Conservation (phyloP, 2,329 filamentous ascomycete genomes). For the Ophiosphaerella korrae region DNA sequence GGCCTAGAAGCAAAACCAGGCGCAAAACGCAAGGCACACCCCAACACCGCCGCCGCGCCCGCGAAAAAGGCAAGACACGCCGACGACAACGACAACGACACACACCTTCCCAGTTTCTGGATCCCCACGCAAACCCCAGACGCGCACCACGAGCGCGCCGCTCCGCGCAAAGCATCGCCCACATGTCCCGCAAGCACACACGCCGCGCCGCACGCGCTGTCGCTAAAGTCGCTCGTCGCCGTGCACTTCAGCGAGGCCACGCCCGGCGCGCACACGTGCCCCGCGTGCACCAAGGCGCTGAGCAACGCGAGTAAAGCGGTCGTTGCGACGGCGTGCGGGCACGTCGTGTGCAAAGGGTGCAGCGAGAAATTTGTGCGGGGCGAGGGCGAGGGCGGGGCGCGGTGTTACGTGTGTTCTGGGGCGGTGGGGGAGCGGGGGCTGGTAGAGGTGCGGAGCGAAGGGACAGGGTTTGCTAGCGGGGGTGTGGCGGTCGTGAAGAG, state of each 20-base stretch:
- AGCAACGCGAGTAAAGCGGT: constrained; percentile 83
- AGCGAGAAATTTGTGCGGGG: constrained; percentile 77
- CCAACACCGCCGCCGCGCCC: constrained; percentile 60
- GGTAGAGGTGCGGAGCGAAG: constrained; percentile 81
- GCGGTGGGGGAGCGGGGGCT: constrained; percentile 75
- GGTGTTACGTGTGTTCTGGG: constrained; percentile 81
- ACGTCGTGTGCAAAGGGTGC: constrained; percentile 87
- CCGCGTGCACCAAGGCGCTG: constrained; percentile 81
- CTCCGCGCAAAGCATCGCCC: constrained; percentile 65
- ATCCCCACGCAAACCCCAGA: constrained; percentile 81
- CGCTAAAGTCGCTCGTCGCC: constrained; percentile 75
- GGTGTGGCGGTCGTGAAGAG: constrained; percentile 83
- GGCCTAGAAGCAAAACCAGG: constrained; percentile 52
- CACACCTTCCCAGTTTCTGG: constrained; percentile 86
- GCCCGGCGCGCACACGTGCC: constrained; percentile 68
- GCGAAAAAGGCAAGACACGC: constrained; percentile 66
- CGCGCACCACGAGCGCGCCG: constrained; percentile 51
- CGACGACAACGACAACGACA: constrained; percentile 69
- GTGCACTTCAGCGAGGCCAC: constrained; percentile 73
- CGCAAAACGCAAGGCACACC: constrained; percentile 75
- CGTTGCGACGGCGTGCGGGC: constrained; percentile 85
- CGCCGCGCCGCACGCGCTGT: constrained; percentile 72
- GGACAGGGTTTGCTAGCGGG: constrained; percentile 90
- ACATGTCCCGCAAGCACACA: constrained; percentile 76
- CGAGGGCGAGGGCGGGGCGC: constrained; percentile 22